Percentiles rank a stretch among this genome's conserved stretches.
Evolutionary conservation across 2,329 filamentous ascomycete species (phyloP).

Genomic region (Mycosphaerella sp.): DNA sequence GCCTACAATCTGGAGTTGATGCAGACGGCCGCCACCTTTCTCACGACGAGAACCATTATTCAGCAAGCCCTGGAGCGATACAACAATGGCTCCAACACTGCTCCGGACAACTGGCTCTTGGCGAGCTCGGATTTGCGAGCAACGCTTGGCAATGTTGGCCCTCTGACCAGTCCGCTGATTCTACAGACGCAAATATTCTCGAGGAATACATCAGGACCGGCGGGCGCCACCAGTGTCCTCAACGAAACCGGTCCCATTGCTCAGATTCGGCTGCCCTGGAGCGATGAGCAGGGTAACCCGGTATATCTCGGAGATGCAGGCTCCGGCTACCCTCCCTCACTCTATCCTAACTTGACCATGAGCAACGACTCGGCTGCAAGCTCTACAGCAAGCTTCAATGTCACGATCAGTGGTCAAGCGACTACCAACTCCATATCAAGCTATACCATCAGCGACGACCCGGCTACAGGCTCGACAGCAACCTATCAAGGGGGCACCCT

Average conservation of each 20-base stretch:
- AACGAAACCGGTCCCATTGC: constrained; percentile 54
- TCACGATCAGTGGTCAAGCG: neutral
- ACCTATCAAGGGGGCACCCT: constrained; percentile 41
- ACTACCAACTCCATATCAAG: too few species aligned
- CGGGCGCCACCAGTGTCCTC: constrained; percentile 49
- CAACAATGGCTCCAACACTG: constrained; percentile 48
- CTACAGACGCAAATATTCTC: constrained; percentile 68
- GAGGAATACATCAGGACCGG: constrained; percentile 55
- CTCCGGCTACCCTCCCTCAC: constrained; percentile 60
- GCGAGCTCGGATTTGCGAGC: constrained; percentile 61
- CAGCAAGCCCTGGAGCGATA: constrained; percentile 48
- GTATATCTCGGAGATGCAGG: constrained; percentile 55
- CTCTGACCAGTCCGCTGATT: constrained; percentile 47
- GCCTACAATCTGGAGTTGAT: constrained; percentile 72
- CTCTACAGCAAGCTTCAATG: constrained; percentile 25
- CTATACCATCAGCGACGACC: constrained; percentile 22
- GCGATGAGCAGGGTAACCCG: constrained; percentile 50
- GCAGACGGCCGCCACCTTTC: constrained; percentile 65
- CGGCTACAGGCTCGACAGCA: constrained; percentile 32
- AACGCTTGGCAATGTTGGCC: constrained; percentile 53
- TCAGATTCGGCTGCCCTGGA: constrained; percentile 57
- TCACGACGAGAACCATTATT: constrained; percentile 57
- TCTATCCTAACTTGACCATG: constrained; percentile 71
- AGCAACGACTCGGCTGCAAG: neutral
- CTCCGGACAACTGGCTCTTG: constrained; percentile 52